A percentile compares a stretch with the other conserved stretches of the same genome.
These are phyloP conservation scores for Lepiota subincarnata DNA, from an alignment of 768 basidiomycete genomes.

Conservation along the genomic window DNA sequence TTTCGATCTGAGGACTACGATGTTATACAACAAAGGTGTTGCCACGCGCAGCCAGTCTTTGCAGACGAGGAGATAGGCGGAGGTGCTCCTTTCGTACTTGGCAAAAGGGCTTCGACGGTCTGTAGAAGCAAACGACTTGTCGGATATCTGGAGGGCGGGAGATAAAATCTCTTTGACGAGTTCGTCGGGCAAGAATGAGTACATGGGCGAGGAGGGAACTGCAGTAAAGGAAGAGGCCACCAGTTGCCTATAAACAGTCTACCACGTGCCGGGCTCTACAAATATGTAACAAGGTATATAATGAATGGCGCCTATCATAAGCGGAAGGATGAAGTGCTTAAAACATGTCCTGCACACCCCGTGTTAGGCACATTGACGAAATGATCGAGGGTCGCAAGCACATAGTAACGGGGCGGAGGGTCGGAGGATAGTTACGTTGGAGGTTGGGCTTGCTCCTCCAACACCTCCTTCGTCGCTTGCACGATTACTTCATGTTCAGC, in stretches of 20 bases:
- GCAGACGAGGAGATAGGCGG: slow-evolving; percentile 17
- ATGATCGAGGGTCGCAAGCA: neutral
- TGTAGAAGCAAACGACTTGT: slow-evolving; percentile 10
- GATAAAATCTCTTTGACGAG: slow-evolving; percentile 12
- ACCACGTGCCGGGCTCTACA: neutral
- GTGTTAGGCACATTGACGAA: too few species aligned
- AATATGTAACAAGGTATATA: neutral
- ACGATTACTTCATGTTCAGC: slow-evolving; percentile 93
- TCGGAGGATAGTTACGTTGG: neutral
- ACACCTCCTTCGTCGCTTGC: slow-evolving; percentile 67
- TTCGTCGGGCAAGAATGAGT: slow-evolving; percentile 8
- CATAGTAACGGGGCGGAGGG: neutral
- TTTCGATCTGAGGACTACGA: slow-evolving; percentile 21
- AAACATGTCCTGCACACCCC: neutral
- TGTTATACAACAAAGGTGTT: slow-evolving; percentile 21
- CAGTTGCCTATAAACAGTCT: too few species aligned
- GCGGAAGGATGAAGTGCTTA: neutral
- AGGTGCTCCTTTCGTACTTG: slow-evolving; percentile 4
- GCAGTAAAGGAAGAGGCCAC: neutral
- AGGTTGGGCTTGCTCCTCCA: slow-evolving; percentile 38
- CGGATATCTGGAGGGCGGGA: slow-evolving; percentile 11
- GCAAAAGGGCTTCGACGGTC: slow-evolving; percentile 1
- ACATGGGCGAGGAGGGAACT: neutral
- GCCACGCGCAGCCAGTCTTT: slow-evolving; percentile 22
- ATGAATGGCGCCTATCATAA: neutral